A percentile compares a stretch with the other conserved stretches of the same genome.
phyloP scores from a whole-genome alignment of 768 basidiomycete species.

The Termitomyces sp. region DNA sequence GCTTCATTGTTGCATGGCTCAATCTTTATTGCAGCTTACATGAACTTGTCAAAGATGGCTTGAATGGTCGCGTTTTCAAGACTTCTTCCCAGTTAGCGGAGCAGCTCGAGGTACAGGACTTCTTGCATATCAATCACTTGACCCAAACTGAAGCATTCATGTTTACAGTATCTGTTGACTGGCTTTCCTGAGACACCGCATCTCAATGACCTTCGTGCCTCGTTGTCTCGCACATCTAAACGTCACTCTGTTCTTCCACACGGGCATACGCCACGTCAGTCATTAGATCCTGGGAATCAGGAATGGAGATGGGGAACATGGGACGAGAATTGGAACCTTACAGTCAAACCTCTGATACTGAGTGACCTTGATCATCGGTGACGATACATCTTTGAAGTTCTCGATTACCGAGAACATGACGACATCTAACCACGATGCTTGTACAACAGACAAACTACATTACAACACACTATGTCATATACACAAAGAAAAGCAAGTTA shows the following conservation, averaged over 20 bases:
- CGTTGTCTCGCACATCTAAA: constrained; percentile 37
- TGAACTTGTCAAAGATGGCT: constrained; percentile 83
- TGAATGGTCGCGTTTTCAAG: constrained; percentile 82
- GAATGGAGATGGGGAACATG: constrained; percentile 71
- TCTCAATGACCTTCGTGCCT: constrained; percentile 52
- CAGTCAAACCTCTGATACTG: constrained; percentile 60
- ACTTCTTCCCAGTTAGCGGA: constrained; percentile 64
- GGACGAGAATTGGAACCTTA: constrained; percentile 81
- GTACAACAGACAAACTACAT: constrained; percentile 9
- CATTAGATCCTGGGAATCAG: constrained; percentile 20
- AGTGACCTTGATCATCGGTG: constrained; percentile 14
- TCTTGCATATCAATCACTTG: constrained; percentile 6
- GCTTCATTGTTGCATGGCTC: neutral
- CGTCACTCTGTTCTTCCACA: constrained; percentile 22
- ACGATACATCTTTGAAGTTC: neutral
- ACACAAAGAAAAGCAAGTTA: constrained; percentile 5
- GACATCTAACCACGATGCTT: constrained; percentile 3
- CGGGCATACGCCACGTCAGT: constrained; percentile 21
- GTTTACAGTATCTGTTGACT: constrained; percentile 48
- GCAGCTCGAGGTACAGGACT: constrained; percentile 62
- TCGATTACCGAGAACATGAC: neutral
- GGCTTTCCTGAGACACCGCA: constrained; percentile 57
- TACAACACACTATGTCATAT: neutral
- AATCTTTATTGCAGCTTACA: constrained; percentile 51
- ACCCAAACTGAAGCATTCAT: neutral